Conservation (phyloP, 139 green algal genomes). For the Limnomonas spitsbergensis region DNA sequence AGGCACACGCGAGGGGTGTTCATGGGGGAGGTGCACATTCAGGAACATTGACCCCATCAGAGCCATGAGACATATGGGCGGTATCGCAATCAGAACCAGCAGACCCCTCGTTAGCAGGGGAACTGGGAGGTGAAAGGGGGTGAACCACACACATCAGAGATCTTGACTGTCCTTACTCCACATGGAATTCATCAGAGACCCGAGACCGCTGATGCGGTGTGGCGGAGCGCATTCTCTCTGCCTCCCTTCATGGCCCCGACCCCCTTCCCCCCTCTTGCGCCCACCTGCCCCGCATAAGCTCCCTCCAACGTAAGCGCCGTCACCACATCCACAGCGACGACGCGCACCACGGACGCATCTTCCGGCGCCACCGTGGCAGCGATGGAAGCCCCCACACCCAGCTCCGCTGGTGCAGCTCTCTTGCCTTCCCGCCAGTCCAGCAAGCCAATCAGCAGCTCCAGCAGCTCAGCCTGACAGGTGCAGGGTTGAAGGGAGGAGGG, state of each 20-base stretch:
- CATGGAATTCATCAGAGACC: not conserved
- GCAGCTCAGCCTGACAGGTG: constrained; percentile 29
- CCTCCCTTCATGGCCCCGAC: not conserved
- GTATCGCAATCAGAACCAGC: not conserved
- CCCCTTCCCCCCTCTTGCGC: not conserved
- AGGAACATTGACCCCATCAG: not conserved
- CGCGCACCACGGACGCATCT: constrained; percentile 44
- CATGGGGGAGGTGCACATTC: not conserved
- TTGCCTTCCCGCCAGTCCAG: constrained; percentile 66
- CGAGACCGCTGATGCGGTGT: not conserved
- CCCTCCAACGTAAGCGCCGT: constrained; percentile 61
- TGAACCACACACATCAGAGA: not conserved
- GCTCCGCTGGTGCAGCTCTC: not conserved
- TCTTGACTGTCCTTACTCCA: not conserved
- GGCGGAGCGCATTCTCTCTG: not conserved
- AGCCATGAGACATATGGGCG: not conserved
- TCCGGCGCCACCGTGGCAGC: not conserved
- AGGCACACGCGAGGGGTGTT: not conserved
- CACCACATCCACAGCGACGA: constrained; percentile 79
- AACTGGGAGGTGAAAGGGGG: not conserved
- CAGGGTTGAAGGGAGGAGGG: too few relatives aligned
- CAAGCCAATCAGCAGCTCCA: constrained; percentile 39
- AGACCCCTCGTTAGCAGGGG: not conserved
- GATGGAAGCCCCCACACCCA: constrained; percentile 17
- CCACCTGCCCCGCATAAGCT: constrained; percentile 26